Conservation (phyloP, 164 flowering plant species). For the Cinnamomum micranthum region DNA sequence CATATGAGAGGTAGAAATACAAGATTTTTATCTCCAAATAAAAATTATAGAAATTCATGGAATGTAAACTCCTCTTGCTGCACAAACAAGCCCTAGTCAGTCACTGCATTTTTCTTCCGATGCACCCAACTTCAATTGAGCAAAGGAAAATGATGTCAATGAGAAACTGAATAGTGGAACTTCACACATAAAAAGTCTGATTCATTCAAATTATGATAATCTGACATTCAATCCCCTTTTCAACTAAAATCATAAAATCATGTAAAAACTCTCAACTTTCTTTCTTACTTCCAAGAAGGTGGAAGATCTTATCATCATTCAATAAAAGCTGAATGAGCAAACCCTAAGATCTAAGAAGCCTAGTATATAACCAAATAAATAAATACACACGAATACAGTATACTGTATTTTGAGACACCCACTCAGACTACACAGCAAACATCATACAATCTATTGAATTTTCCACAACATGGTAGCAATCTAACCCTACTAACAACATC, state of each 20-base stretch:
- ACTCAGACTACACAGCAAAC: not conserved
- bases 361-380: not conserved
- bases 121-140: too few species aligned
- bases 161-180: too few species aligned
- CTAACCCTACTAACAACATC: not conserved
- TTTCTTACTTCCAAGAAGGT: not conserved
- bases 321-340: constrained; percentile 6
- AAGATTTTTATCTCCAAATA: too few species aligned
- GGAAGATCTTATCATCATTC: not conserved
- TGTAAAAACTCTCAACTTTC: not conserved
- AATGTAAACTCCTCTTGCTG: too few species aligned
- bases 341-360: not conserved
- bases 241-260: not conserved
- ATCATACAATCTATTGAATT: not conserved
- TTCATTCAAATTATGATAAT: too few species aligned
- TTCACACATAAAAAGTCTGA: too few species aligned
- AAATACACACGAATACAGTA: not conserved
- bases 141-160: too few species aligned
- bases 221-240: not conserved
- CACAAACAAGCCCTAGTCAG: too few species aligned
- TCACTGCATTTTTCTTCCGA: too few species aligned
- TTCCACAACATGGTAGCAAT: too few species aligned
- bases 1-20: too few species aligned
- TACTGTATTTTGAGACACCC: not conserved
- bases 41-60: too few species aligned